Percentiles rank a stretch among this genome's conserved stretches.
Conservation (phyloP, 2,329 filamentous ascomycete species). For the Catunica adiposa region DNA sequence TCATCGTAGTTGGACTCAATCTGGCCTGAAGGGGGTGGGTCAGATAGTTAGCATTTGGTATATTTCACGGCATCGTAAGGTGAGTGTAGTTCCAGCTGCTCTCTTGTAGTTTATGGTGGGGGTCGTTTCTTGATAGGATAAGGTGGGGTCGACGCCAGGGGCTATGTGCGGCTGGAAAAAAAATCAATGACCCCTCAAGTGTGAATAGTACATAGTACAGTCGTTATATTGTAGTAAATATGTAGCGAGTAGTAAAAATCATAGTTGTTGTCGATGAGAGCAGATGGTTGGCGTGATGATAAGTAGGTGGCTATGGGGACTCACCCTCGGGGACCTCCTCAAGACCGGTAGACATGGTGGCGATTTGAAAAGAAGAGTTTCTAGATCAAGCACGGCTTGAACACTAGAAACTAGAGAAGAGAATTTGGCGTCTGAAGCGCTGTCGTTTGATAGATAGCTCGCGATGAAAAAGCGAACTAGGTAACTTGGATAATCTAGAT, state of each 20-base stretch:
- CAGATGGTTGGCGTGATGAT: neutral
- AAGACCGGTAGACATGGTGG: conserved; percentile 99
- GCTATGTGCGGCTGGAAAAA: neutral
- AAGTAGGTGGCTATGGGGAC: conserved; percentile 20
- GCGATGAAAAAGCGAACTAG: conserved; percentile 11
- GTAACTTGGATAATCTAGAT: conserved; percentile 25
- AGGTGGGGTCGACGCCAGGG: neutral
- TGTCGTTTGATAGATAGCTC: conserved; percentile 22
- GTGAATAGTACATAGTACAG: neutral
- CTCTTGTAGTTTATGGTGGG: neutral
- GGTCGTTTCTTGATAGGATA: neutral
- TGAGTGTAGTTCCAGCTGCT: neutral
- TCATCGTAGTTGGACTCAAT: conserved; percentile 99
- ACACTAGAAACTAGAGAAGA: conserved; percentile 39
- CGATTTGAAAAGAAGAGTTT: conserved; percentile 37
- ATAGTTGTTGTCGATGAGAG: neutral
- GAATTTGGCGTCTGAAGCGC: conserved; percentile 25
- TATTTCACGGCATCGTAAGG: neutral
- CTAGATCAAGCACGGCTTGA: conserved; percentile 66
- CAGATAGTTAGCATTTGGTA: neutral
- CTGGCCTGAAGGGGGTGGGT: conserved; percentile 51
- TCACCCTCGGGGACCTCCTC: conserved; percentile 92
- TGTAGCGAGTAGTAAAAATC: too few relatives aligned
- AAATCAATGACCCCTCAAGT: neutral
- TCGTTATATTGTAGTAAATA: too few relatives aligned